Percentiles rank a stretch among this genome's conserved stretches.
These are phyloP conservation scores for Melampsora larici-populina DNA, from an alignment of 1,284 basidiomycete genomes.

Conservation along the genomic window DNA sequence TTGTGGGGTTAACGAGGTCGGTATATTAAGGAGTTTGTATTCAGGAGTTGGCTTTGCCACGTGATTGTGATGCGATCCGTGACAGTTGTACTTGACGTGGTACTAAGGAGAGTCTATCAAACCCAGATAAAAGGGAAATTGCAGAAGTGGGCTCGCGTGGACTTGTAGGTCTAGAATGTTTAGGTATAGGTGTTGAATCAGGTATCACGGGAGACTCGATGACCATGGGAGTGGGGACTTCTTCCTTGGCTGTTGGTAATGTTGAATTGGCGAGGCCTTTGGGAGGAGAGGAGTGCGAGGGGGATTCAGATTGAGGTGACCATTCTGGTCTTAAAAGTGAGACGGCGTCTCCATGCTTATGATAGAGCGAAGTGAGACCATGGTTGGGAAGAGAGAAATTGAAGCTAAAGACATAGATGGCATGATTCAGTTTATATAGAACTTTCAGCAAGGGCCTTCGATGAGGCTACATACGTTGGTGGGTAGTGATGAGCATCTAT, in stretches of 20 bases:
- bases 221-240: background rate
- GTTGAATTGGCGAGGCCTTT: background rate
- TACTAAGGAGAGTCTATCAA: constrained; percentile 16
- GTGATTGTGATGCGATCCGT: background rate
- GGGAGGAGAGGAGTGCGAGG: background rate
- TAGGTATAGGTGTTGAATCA: background rate
- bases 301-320: background rate
- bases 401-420: constrained; percentile 6
- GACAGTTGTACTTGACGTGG: constrained; percentile 33
- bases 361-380: constrained; percentile 21
- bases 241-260: background rate
- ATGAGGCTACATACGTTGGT: constrained; percentile 12
- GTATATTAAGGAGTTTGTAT: no score
- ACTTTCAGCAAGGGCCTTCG: background rate
- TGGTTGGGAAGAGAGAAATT: constrained; percentile 39
- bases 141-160: background rate
- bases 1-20: no score
- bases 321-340: constrained; percentile 30
- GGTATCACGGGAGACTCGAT: background rate
- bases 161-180: background rate
- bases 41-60: no score
- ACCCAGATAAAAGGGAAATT: background rate
- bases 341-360: constrained; percentile 19
- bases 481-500: constrained; percentile 33
- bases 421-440: background rate